These are phyloP conservation scores for Lithospermum erythrorhizon DNA, from an alignment of 257 asterid species.

Conservation along the genomic window DNA sequence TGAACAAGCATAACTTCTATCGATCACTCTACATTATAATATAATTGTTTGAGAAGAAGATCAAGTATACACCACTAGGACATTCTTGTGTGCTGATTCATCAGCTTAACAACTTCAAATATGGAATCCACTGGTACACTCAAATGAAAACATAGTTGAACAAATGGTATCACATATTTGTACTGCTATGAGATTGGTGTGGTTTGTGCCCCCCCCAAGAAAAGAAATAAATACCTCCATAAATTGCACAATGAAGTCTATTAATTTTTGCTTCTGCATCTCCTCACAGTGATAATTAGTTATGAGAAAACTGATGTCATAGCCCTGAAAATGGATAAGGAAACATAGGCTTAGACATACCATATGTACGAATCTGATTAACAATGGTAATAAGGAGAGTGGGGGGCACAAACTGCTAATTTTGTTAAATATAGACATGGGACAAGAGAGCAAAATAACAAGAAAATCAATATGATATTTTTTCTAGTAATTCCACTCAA, in stretches of 20 bases:
- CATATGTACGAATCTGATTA: too few relatives aligned
- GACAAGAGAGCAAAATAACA: too few relatives aligned
- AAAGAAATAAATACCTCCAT: conserved; percentile 64
- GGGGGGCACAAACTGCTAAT: too few relatives aligned
- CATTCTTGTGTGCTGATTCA: too few relatives aligned
- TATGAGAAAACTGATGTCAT: conserved; percentile 91
- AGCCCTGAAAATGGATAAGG: conserved; percentile 53
- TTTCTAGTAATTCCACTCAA: not conserved
- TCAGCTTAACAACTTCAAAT: not conserved
- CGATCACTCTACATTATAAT: not conserved
- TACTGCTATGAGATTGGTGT: not conserved
- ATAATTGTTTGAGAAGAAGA: not conserved
- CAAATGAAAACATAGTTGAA: not conserved
- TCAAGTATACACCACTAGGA: too few relatives aligned
- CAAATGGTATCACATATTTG: not conserved
- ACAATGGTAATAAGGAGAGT: too few relatives aligned
- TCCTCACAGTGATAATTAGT: conserved; percentile 96
- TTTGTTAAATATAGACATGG: too few relatives aligned
- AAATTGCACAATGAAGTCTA: conserved; percentile 93
- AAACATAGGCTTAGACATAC: not conserved
- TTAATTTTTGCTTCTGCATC: conserved; percentile 94
- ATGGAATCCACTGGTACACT: not conserved
- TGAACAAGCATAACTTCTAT: too few relatives aligned
- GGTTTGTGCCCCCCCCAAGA: not conserved
- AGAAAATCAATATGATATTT: not conserved